These are phyloP conservation scores for Rutstroemia sp. DNA, from an alignment of 2,329 filamentous ascomycete genomes.

Conservation along the genomic window DNA sequence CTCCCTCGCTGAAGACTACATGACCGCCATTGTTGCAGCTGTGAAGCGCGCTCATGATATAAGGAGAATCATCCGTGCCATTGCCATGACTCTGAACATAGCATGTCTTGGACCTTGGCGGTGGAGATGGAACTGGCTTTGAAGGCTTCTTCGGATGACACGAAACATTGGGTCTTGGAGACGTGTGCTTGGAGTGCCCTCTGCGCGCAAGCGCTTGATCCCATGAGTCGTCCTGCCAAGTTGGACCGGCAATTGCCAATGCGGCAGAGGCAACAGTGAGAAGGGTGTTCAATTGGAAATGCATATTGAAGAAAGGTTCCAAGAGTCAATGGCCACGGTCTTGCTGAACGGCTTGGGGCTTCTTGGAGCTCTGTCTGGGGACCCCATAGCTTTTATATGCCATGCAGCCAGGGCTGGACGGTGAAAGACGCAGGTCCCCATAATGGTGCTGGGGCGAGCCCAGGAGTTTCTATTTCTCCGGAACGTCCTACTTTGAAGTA, in stretches of 20 bases:
- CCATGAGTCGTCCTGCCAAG: conserved; percentile 16
- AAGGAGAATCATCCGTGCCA: conserved; percentile 30
- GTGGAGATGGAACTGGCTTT: conserved; percentile 13
- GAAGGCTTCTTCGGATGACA: conserved; percentile 19
- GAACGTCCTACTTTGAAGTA: too few species aligned
- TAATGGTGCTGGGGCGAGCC: background rate
- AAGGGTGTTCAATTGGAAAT: conserved; percentile 18
- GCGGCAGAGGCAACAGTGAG: conserved; percentile 20
- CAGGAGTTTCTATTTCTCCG: conserved; percentile 1
- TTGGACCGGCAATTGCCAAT: conserved; percentile 18
- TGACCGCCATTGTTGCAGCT: conserved; percentile 55
- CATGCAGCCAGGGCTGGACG: background rate
- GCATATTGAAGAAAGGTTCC: conserved; percentile 18
- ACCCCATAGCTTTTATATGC: conserved; percentile 2
- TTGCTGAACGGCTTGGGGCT: background rate
- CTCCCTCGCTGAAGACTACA: conserved; percentile 45
- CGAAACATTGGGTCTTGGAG: conserved; percentile 19
- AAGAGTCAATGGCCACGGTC: background rate
- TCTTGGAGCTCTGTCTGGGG: background rate
- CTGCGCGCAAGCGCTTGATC: conserved; percentile 8
- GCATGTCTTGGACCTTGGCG: conserved; percentile 19
- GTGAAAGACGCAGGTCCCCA: background rate
- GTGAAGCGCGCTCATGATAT: conserved; percentile 48
- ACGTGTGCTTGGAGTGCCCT: conserved; percentile 15
- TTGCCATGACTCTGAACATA: conserved; percentile 25